Evolutionary conservation across 345 rosid species (phyloP).

Genomic region (Eucalyptus sp.): DNA sequence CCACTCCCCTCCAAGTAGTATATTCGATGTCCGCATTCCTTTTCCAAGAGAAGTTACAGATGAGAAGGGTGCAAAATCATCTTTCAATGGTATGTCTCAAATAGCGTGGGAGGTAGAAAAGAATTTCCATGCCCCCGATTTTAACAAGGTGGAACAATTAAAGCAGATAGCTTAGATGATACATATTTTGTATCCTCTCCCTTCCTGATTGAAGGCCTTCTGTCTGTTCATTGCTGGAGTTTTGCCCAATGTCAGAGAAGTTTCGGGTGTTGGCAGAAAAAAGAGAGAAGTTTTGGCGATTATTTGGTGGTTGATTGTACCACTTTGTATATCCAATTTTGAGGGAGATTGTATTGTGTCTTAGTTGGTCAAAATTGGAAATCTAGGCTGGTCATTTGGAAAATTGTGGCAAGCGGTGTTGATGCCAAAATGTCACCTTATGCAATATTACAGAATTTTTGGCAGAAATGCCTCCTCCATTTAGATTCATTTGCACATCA

Average conservation of each 20-base stretch:
- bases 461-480: not conserved
- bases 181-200: not conserved
- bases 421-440: not conserved
- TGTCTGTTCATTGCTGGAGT: not conserved
- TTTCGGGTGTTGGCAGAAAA: not conserved
- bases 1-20: constrained; percentile 33
- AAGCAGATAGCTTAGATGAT: constrained; percentile 28
- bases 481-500: not conserved
- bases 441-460: not conserved
- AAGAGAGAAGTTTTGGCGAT: not conserved
- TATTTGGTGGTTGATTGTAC: not conserved
- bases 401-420: not conserved
- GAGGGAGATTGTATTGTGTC: not conserved
- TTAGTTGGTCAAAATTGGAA: not conserved
- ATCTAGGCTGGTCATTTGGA: not conserved
- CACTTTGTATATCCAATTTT: not conserved
- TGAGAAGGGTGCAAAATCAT: constrained; percentile 84
- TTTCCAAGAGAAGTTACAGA: constrained; percentile 80
- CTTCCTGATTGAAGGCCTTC: not conserved
- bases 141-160: constrained; percentile 54
- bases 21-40: constrained; percentile 70
- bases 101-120: constrained; percentile 95
- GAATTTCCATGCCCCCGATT: constrained; percentile 32
- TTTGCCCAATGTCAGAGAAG: not conserved
- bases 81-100: constrained; percentile 89